Base-by-base conservation (phyloP, 345 rosid genomes). In the Populus deltoides region DNA sequence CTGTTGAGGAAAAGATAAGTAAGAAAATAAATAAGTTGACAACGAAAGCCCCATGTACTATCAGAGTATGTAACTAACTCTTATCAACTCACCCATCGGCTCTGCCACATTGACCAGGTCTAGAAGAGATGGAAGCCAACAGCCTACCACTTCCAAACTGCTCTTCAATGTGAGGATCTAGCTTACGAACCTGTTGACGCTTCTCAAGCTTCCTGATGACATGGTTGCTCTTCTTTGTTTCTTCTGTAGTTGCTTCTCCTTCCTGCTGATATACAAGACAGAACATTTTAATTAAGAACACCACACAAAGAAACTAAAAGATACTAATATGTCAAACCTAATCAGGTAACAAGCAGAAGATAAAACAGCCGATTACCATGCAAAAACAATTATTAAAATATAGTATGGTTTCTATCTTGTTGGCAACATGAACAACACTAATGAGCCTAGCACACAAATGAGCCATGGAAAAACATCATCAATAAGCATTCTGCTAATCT, bases 41-140 rank as follows among this genome's bases (percentile, higher is more conserved):
- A 9, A 12, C 4, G 5, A 16, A 29, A 24, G 8, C 57, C n/a
- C 55, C 10, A 43, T 18, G 24, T 10, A 59, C 41, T 13, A 8
- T n/a, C 12, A 11, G 22, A 11, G 22, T 49, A 24, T 27, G 3
- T 13, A 33, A 33, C 16, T 31, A 31, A 43, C 5, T 11, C 7
- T 53, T 55, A 25, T 0, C 3, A 25, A 17, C 73, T 68, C 39
- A 76, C 79, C 79, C 74, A 3, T 77, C 79, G 1, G 74, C 74
- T 77, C 79, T 77, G 69, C 79, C 79, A 57, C 79, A 77, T 77
- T 77, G 79, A 69, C 79, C 79, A 55, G 79, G 79, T 5, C 79
- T 74, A 20, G 79, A 77, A 25, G 79, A 77, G 45, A 77, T 77
- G 79, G 74, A 77, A n/a, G 79, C 79, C 68, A 77, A 5, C 63